phyloP scores from a whole-genome alignment of 805 yeast genomes.

The Myxozyma melibiosi region DNA sequence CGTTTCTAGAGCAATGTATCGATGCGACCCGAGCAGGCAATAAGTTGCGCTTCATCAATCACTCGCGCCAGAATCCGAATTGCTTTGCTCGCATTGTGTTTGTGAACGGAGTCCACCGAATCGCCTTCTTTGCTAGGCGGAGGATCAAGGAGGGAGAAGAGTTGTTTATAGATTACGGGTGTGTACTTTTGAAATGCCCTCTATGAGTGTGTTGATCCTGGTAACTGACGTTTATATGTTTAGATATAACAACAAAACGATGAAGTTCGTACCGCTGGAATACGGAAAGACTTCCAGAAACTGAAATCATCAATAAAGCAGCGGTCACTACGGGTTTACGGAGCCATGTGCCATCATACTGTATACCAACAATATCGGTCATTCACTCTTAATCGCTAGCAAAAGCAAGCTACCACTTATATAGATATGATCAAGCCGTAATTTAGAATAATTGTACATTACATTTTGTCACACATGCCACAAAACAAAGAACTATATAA shows the following conservation, averaged over 20 bases:
- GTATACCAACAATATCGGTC: too few relatives aligned
- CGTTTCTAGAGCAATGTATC: slow-evolving; percentile 25
- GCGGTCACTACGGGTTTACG: too few relatives aligned
- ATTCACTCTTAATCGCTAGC: too few relatives aligned
- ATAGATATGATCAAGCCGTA: background rate
- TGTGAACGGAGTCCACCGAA: slow-evolving; percentile 31
- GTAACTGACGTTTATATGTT: background rate
- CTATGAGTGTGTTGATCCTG: too few relatives aligned
- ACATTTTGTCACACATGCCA: slow-evolving; percentile 25
- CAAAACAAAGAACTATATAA: slow-evolving; percentile 25
- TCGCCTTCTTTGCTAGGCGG: slow-evolving; percentile 27
- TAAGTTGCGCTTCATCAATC: slow-evolving; percentile 30
- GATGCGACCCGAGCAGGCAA: slow-evolving; percentile 31
- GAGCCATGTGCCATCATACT: too few relatives aligned
- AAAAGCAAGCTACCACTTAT: background rate
- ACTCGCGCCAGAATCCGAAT: slow-evolving; percentile 30
- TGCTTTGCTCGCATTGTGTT: slow-evolving; percentile 28
- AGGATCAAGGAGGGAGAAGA: slow-evolving; percentile 31
- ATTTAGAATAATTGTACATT: slow-evolving; percentile 21
- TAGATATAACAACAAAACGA: slow-evolving; percentile 29
- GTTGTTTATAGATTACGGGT: slow-evolving; percentile 32
- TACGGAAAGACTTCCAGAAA: background rate
- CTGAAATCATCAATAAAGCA: too few relatives aligned
- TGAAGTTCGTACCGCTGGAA: slow-evolving; percentile 31
- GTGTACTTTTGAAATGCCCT: background rate